A percentile compares a stretch with the other conserved stretches of the same genome.
These are phyloP conservation scores for Citeromyces hawaiiensis DNA, from an alignment of 1,139 yeast species.

Conservation along the genomic window DNA sequence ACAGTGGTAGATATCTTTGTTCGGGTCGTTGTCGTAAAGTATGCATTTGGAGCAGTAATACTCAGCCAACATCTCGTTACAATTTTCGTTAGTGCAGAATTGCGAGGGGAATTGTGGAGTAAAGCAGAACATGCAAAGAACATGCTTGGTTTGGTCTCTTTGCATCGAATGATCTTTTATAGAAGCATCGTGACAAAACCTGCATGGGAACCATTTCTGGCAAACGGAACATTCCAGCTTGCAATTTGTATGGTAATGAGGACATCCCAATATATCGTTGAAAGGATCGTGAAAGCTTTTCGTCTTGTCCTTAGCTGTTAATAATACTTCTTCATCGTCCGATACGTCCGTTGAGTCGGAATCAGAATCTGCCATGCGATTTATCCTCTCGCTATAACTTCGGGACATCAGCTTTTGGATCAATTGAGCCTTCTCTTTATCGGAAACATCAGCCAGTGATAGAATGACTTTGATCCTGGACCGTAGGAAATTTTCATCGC, in stretches of 20 bases:
- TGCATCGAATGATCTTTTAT: constrained; percentile 45
- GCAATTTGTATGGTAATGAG: constrained; percentile 75
- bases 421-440: constrained; percentile 42
- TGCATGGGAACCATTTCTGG: constrained; percentile 62
- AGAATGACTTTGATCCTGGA: constrained; percentile 45
- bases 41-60: constrained; percentile 73
- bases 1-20: constrained; percentile 81
- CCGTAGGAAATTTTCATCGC: constrained; percentile 39
- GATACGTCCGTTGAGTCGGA: constrained; percentile 10
- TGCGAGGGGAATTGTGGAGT: constrained; percentile 65
- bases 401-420: constrained; percentile 76
- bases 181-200: constrained; percentile 72
- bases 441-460: constrained; percentile 25
- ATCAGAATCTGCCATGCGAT: constrained; percentile 18
- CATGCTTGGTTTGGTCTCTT: constrained; percentile 50
- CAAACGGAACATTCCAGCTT: constrained; percentile 75
- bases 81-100: constrained; percentile 39
- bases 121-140: constrained; percentile 72
- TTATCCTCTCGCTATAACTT: constrained; percentile 37
- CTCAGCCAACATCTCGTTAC: constrained; percentile 54
- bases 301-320: constrained; percentile 33
- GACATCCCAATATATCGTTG: constrained; percentile 51
- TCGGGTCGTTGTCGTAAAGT: constrained; percentile 71
- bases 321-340: constrained; percentile 15
- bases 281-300: constrained; percentile 36